Percentiles rank a stretch among this genome's conserved stretches.
phyloP scores from a whole-genome alignment of 177 flowering plant genomes.

The Vitis hybrid region DNA sequence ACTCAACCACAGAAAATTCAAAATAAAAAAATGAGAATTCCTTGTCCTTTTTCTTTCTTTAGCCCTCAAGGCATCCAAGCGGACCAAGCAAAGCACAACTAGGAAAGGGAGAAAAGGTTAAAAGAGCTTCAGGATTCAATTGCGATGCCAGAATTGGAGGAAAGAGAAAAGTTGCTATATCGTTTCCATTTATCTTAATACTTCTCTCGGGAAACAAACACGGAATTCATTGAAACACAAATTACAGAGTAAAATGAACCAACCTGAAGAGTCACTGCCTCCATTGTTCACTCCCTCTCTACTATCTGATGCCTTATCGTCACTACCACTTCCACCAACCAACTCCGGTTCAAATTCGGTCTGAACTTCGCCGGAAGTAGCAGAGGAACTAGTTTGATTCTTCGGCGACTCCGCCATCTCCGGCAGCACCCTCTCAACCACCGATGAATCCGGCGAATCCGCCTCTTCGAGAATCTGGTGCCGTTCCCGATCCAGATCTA shows the following conservation, averaged over 20 bases:
- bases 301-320: constrained; percentile 9
- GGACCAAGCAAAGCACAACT: no score
- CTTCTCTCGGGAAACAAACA: constrained; percentile 8
- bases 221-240: not conserved
- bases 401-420: constrained; percentile 26
- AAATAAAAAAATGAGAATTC: no score
- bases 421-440: not conserved
- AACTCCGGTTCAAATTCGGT: constrained; percentile 16
- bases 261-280: constrained; percentile 26
- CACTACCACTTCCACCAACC: constrained; percentile 10
- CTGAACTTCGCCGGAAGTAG: constrained; percentile 23
- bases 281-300: constrained; percentile 18
- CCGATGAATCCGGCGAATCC: not conserved
- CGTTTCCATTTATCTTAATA: no score
- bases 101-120: no score
- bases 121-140: no score
- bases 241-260: not conserved
- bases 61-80: no score
- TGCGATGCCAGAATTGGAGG: no score
- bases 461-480: not conserved
- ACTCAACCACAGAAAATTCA: no score
- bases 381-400: constrained; percentile 9
- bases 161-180: no score
- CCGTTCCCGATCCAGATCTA: constrained; percentile 17
- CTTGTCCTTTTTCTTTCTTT: no score